These are phyloP conservation scores for Paracoccidioides brasiliensis DNA, from an alignment of 2,329 filamentous ascomycete species.

Conservation along the genomic window DNA sequence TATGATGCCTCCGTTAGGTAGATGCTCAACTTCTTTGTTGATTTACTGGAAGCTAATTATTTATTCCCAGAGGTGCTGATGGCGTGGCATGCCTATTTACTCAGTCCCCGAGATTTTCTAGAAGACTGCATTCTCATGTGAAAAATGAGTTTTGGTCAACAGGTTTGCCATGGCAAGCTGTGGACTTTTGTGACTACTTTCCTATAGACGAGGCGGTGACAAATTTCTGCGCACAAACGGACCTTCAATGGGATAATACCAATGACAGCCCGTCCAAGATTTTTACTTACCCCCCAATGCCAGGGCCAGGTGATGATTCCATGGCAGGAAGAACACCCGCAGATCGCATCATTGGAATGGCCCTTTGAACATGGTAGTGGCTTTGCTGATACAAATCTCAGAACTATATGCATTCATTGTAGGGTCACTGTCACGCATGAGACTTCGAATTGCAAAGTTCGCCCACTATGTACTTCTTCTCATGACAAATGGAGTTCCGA, in stretches of 20 bases:
- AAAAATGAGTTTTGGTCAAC: slow-evolving; percentile 44
- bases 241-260: slow-evolving; percentile 46
- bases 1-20: slow-evolving; percentile 48
- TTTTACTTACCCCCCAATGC: slow-evolving; percentile 48
- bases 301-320: slow-evolving; percentile 30
- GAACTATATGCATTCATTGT: slow-evolving; percentile 40
- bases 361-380: slow-evolving; percentile 18
- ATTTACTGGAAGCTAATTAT: neutral
- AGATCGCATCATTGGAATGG: slow-evolving; percentile 13
- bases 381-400: slow-evolving; percentile 36
- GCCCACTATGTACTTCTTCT: slow-evolving; percentile 41
- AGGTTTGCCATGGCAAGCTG: slow-evolving; percentile 52
- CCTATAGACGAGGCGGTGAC: slow-evolving; percentile 33
- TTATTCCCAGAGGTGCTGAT: slow-evolving; percentile 51
- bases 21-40: slow-evolving; percentile 7
- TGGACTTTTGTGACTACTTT: slow-evolving; percentile 44
- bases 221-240: slow-evolving; percentile 38
- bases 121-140: slow-evolving; percentile 57
- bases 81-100: slow-evolving; percentile 68
- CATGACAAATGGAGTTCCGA: slow-evolving; percentile 36
- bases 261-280: slow-evolving; percentile 38
- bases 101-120: slow-evolving; percentile 61
- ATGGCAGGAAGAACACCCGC: slow-evolving; percentile 42
- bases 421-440: slow-evolving; percentile 41
- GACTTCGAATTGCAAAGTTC: slow-evolving; percentile 51